Evolutionary conservation across 805 yeast species (phyloP).

Genomic region (Barnettozyma pratensis): DNA sequence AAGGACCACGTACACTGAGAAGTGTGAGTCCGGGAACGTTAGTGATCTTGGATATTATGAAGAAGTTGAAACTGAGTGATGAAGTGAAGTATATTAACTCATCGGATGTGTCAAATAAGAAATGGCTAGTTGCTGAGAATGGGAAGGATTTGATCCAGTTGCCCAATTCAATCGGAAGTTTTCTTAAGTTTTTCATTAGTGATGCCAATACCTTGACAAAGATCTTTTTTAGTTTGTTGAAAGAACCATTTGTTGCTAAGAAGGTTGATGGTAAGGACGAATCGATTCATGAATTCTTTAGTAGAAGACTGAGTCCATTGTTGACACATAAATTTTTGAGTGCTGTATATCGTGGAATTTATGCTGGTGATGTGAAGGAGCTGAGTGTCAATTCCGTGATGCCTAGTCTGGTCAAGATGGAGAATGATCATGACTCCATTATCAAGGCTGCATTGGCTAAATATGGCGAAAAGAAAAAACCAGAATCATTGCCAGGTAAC

Average conservation of each 20-base stretch:
- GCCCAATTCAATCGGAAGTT: constrained; percentile 38
- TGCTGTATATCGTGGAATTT: constrained; percentile 84
- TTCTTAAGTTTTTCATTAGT: constrained; percentile 32
- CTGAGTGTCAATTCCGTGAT: constrained; percentile 63
- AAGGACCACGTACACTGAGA: constrained; percentile 88
- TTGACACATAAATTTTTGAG: constrained; percentile 57
- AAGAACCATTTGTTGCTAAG: constrained; percentile 44
- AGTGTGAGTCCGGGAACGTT: constrained; percentile 79
- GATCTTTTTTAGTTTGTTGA: constrained; percentile 40
- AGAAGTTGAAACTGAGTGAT: constrained; percentile 38
- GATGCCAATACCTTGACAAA: constrained; percentile 34
- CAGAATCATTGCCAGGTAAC: constrained; percentile 19
- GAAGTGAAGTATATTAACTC: constrained; percentile 55
- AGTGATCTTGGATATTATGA: constrained; percentile 56
- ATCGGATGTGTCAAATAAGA: constrained; percentile 61
- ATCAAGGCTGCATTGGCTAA: constrained; percentile 38
- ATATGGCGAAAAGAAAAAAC: constrained; percentile 5
- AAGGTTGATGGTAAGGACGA: constrained; percentile 47
- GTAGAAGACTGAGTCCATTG: constrained; percentile 61
- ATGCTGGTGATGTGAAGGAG: constrained; percentile 73
- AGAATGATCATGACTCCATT: constrained; percentile 54
- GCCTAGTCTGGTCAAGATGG: constrained; percentile 51
- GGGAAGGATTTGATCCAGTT: constrained; percentile 46
- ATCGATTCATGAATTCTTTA: constrained; percentile 59
- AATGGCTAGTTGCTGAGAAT: constrained; percentile 49